Evolutionary conservation across 805 yeast genomes (phyloP).

Genomic region (Zygosaccharomyces siamensis): DNA sequence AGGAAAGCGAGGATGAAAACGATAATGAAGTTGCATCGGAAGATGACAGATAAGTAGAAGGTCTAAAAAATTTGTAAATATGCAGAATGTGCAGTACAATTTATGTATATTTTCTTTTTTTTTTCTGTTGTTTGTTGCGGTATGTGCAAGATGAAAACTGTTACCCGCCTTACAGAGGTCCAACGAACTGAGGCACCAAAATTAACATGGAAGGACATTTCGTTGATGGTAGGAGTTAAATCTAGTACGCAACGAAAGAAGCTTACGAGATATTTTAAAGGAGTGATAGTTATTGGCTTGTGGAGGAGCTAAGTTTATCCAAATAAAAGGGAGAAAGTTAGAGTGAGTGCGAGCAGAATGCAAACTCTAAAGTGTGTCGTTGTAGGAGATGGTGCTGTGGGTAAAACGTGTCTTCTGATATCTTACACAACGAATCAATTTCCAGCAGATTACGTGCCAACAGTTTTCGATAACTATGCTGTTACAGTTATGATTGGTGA

Average conservation of each 20-base stretch:
- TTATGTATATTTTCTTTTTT: not conserved
- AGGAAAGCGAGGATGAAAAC: conserved; percentile 21
- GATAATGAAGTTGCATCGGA: conserved; percentile 43
- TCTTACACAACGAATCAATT: conserved; percentile 95
- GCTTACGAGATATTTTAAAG: not conserved
- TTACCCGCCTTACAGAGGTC: conserved; percentile 1
- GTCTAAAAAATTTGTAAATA: conserved; percentile 1
- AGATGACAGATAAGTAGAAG: conserved; percentile 26
- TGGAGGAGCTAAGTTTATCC: not conserved
- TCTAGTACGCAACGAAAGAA: not conserved
- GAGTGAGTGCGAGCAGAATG: conserved; percentile 26
- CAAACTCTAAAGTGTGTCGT: conserved; percentile 86
- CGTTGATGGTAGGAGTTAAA: conserved; percentile 1
- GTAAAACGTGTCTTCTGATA: conserved; percentile 92
- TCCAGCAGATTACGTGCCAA: conserved; percentile 97
- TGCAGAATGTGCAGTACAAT: not conserved
- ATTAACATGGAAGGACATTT: conserved; percentile 1
- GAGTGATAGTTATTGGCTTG: not conserved
- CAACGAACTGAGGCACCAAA: conserved; percentile 5
- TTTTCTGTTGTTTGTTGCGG: not conserved
- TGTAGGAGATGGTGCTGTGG: conserved; percentile 99
- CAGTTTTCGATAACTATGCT: conserved; percentile 95
- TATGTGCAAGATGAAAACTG: not conserved
- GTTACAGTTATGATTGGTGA: conserved; percentile 96
- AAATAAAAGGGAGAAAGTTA: not conserved